Percentiles rank a stretch among this genome's conserved stretches.
Conservation (phyloP, 345 rosid genomes). For the Gossypium thurberi region DNA sequence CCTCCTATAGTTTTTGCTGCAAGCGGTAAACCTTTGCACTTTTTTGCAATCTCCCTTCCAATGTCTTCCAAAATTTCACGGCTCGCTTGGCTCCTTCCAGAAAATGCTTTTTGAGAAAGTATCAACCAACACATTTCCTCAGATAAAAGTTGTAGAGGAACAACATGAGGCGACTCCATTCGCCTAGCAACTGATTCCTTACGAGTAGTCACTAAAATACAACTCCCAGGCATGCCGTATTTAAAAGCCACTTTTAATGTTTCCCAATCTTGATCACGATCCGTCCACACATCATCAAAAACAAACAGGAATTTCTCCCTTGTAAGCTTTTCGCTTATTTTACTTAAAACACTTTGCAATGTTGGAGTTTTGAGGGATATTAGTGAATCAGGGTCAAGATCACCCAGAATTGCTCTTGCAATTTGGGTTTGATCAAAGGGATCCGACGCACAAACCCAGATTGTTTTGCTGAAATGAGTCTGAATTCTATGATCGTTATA, state of each 20-base stretch:
- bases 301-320: not conserved
- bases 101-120: not conserved
- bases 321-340: not conserved
- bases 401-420: constrained; percentile 8
- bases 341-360: too few relatives aligned
- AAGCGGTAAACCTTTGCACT: not conserved
- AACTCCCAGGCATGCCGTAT: not conserved
- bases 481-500: not conserved
- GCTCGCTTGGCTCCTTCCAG: not conserved
- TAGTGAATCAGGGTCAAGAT: not conserved
- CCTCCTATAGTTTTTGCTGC: not conserved
- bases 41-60: not conserved
- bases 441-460: constrained; percentile 1
- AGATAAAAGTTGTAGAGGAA: not conserved
- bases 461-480: not conserved
- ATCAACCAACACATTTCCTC: not conserved
- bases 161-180: not conserved
- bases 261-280: not conserved
- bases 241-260: not conserved
- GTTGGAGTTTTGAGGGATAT: too few relatives aligned
- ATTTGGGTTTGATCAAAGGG: not conserved
- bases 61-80: not conserved
- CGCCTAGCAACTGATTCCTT: not conserved
- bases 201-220: not conserved
- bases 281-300: constrained; percentile 8